Evolutionary conservation across 2,329 filamentous ascomycete species (phyloP).

Genomic region (Alternaria sp.): DNA sequence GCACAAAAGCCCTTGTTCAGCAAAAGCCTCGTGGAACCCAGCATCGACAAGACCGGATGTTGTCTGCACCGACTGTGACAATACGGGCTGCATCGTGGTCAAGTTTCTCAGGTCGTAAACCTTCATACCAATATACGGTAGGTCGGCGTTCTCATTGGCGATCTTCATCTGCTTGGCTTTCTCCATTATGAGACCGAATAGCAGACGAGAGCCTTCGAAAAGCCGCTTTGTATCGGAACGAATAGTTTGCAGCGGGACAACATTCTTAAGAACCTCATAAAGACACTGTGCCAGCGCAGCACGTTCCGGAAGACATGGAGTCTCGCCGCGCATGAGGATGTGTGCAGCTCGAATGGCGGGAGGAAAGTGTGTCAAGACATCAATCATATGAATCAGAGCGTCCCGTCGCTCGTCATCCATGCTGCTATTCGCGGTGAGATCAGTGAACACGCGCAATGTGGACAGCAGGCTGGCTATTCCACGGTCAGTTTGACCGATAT

Average conservation of each 20-base stretch:
- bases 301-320: background rate
- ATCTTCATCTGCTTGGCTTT: background rate
- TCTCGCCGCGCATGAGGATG: background rate
- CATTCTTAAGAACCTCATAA: background rate
- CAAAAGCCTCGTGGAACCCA: background rate
- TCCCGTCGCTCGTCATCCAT: background rate
- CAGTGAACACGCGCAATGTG: background rate
- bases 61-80: background rate
- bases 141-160: rapidly evolving
- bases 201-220: background rate
- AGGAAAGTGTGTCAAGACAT: background rate
- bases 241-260: background rate
- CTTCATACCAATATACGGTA: background rate
- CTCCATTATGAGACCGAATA: background rate
- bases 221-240: background rate
- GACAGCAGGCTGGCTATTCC: background rate
- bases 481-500: background rate
- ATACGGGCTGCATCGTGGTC: background rate
- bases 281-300: background rate
- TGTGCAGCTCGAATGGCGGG: background rate
- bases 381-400: background rate
- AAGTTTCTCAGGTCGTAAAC: background rate
- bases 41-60: background rate
- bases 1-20: rapidly evolving
- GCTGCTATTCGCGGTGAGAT: background rate